A percentile compares a stretch with the other conserved stretches of the same genome.
Evolutionary conservation across 2,329 filamentous ascomycete species (phyloP).

Genomic region (Trichophyton simii): DNA sequence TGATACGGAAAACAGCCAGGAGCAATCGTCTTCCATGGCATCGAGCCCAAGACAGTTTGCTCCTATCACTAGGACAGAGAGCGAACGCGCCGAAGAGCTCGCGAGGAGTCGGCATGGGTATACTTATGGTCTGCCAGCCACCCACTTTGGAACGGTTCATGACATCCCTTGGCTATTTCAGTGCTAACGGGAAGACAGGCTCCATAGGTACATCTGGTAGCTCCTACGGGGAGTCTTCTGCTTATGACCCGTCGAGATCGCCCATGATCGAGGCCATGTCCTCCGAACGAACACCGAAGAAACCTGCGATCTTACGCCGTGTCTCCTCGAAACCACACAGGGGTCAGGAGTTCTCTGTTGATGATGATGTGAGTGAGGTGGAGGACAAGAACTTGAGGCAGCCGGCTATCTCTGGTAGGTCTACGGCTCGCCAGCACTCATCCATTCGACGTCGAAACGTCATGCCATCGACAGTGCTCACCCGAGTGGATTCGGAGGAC

Average conservation of each 20-base stretch:
- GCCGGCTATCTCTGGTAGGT: slow-evolving; percentile 23
- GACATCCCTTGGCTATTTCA: not conserved
- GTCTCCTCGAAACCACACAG: slow-evolving; percentile 69
- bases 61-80: slow-evolving; percentile 4
- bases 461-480: slow-evolving; percentile 22
- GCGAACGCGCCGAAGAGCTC: not conserved
- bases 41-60: slow-evolving; percentile 8
- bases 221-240: not conserved
- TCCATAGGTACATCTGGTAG: not conserved
- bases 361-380: slow-evolving; percentile 74
- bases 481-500: slow-evolving; percentile 27
- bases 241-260: slow-evolving; percentile 31
- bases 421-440: slow-evolving; percentile 25
- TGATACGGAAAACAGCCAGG: slow-evolving; percentile 3
- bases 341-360: slow-evolving; percentile 77
- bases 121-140: slow-evolving; percentile 5
- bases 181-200: not conserved
- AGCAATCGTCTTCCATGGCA: not conserved
- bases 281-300: slow-evolving; percentile 43
- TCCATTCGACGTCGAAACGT: slow-evolving; percentile 30
- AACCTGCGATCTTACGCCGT: slow-evolving; percentile 60
- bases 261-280: slow-evolving; percentile 27
- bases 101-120: not conserved
- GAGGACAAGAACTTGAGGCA: slow-evolving; percentile 40
- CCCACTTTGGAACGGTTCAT: not conserved